A percentile compares a stretch with the other conserved stretches of the same genome.
phyloP scores from a whole-genome alignment of 495 filamentous ascomycete genomes.

The Penicillium parvum region DNA sequence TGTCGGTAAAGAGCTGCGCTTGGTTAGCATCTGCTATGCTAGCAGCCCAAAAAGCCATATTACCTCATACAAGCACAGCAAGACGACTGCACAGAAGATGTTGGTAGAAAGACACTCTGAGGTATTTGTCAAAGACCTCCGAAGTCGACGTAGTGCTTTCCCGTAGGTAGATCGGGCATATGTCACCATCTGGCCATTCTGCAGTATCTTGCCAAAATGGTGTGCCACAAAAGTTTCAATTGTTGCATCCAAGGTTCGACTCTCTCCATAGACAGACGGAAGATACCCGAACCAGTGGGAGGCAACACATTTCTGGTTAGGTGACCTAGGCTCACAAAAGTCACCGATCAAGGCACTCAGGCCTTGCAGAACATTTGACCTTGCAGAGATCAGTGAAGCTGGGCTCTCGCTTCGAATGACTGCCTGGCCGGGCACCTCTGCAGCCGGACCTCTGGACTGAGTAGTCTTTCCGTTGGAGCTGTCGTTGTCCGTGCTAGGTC shows the following conservation, averaged over 20 bases:
- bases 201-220: constrained; percentile 24
- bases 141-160: constrained; percentile 26
- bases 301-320: constrained; percentile 13
- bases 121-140: constrained; percentile 18
- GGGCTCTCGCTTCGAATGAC: constrained; percentile 1
- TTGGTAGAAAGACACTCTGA: constrained; percentile 28
- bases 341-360: constrained; percentile 24
- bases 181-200: constrained; percentile 22
- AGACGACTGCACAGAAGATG: constrained; percentile 30
- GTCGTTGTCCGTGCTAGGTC: not conserved
- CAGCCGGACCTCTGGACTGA: not conserved
- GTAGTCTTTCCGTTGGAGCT: not conserved
- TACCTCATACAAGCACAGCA: constrained; percentile 37
- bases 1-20: constrained; percentile 29
- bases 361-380: constrained; percentile 23
- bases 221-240: constrained; percentile 31
- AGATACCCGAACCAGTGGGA: constrained; percentile 29
- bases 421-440: constrained; percentile 1
- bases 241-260: constrained; percentile 24
- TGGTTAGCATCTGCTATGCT: not conserved
- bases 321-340: constrained; percentile 17
- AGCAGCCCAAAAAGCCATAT: not conserved
- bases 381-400: constrained; percentile 6
- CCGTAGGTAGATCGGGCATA: constrained; percentile 30
- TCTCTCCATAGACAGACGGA: constrained; percentile 29